Percentiles rank a stretch among this genome's conserved stretches.
Conservation (phyloP, 176 grass and related monocot species). For the Oryza coarctata region DNA sequence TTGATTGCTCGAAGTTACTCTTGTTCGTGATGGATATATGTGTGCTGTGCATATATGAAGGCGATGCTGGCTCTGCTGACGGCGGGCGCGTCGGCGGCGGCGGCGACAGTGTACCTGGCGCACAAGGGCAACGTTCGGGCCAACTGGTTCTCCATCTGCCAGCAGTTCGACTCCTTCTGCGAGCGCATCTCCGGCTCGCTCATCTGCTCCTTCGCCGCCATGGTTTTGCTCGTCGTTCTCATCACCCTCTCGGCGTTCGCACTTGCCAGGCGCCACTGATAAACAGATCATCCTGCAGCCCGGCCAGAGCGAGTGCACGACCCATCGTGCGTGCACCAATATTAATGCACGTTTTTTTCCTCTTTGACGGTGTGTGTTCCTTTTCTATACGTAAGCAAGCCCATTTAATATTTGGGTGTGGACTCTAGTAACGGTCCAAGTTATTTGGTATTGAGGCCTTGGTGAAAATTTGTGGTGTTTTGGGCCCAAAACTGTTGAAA, state of each 20-base stretch:
- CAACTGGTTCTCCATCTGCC: constrained; percentile 69
- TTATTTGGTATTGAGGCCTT: not conserved
- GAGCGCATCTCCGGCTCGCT: constrained; percentile 70
- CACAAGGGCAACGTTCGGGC: constrained; percentile 66
- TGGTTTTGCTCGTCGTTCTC: constrained; percentile 46
- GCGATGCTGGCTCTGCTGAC: constrained; percentile 51
- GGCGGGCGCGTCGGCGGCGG: constrained; percentile 44
- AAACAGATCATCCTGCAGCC: too few relatives aligned
- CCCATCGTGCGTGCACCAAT: not conserved
- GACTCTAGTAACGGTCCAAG: not conserved
- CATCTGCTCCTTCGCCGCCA: constrained; percentile 55
- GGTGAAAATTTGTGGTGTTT: not conserved
- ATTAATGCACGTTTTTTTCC: not conserved
- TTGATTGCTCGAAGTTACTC: not conserved
- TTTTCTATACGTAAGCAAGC: not conserved
- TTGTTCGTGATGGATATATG: not conserved
- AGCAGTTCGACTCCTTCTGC: constrained; percentile 70
- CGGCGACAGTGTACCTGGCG: constrained; percentile 63
- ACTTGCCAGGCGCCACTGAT: constrained; percentile 42
- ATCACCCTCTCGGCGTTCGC: constrained; percentile 46
- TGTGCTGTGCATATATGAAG: not conserved
- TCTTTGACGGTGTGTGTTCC: not conserved
- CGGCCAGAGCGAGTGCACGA: not conserved
- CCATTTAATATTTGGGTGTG: not conserved
- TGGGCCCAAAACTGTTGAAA: too few relatives aligned